These are phyloP conservation scores for Oropetium thomaeum DNA, from an alignment of 176 grass and related monocot genomes.

Conservation along the genomic window DNA sequence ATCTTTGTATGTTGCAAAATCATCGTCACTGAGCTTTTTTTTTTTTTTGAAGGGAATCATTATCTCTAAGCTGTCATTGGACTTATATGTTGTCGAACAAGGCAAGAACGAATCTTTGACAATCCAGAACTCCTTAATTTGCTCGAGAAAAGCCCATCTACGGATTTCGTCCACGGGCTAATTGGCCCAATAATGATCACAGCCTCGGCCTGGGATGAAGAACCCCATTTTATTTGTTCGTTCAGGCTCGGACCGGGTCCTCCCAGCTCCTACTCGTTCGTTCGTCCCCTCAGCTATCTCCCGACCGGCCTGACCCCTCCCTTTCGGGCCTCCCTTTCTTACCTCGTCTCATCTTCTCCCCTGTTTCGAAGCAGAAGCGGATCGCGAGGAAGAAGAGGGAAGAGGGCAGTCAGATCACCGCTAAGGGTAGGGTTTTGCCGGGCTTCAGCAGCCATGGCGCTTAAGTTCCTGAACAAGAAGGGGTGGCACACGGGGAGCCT, in stretches of 20 bases:
- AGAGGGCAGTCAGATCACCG: neutral
- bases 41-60: too few species aligned
- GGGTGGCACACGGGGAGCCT: constrained; percentile 99
- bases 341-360: neutral
- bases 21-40: too few species aligned
- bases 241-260: too few species aligned
- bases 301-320: neutral
- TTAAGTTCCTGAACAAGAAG: constrained; percentile 99
- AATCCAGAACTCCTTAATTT: too few species aligned
- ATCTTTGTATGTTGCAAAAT: neutral
- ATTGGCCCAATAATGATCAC: neutral
- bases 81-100: too few species aligned
- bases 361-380: neutral
- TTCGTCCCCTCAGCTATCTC: neutral
- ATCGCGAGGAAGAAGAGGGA: neutral
- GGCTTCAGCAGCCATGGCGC: constrained; percentile 51
- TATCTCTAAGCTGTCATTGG: neutral
- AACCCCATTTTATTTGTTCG: neutral
- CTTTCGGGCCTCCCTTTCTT: neutral
- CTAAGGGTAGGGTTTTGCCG: constrained; percentile 1
- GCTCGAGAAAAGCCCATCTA: too few species aligned
- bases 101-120: too few species aligned
- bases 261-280: too few species aligned
- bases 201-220: neutral
- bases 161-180: too few species aligned